Percentiles rank a stretch among this genome's conserved stretches.
Evolutionary conservation across 192 early-diverging fungal species (phyloP).

Genomic region (Backusella sp.): DNA sequence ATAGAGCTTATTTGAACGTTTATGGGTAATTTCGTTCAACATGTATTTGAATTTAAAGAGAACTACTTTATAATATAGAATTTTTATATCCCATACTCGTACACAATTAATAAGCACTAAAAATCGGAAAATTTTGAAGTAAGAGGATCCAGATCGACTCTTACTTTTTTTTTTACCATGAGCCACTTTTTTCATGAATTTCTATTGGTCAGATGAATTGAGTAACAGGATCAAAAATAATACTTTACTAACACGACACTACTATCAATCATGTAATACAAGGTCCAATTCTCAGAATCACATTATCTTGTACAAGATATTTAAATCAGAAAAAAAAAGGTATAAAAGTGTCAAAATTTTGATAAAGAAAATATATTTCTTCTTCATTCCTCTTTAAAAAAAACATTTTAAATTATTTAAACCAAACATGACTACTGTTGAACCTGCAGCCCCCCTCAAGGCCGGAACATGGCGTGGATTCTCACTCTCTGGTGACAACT

Average conservation of each 20-base stretch:
- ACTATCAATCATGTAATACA: neutral
- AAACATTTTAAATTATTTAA: neutral
- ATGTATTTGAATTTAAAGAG: neutral
- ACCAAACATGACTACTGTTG: neutral
- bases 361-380: neutral
- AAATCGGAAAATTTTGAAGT: neutral
- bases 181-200: neutral
- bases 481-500: slow-evolving; percentile 9
- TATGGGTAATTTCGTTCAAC: neutral
- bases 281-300: neutral
- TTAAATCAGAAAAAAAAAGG: neutral
- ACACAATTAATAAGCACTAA: neutral
- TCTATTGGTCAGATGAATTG: neutral
- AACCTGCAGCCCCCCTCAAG: neutral
- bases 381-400: neutral
- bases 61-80: too few relatives aligned
- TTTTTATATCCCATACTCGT: neutral
- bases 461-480: slow-evolving; percentile 11
- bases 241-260: neutral
- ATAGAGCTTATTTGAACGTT: too few relatives aligned
- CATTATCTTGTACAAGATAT: neutral
- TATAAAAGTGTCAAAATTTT: neutral
- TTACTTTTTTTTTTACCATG: too few relatives aligned
- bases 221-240: neutral
- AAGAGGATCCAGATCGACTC: neutral